phyloP scores from a whole-genome alignment of 805 yeast species.

The Yamadazyma akitaensis region DNA sequence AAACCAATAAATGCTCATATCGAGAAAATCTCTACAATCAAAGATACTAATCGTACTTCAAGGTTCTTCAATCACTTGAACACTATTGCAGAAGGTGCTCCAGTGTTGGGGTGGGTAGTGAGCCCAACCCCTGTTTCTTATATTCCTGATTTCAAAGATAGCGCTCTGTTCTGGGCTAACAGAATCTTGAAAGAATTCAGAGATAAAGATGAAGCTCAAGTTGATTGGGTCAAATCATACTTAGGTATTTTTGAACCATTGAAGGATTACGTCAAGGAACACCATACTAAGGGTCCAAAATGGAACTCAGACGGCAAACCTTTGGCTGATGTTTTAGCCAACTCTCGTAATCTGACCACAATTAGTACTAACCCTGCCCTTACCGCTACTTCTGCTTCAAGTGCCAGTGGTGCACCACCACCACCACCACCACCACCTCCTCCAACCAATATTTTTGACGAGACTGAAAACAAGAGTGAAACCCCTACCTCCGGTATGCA shows the following conservation, averaged over 20 bases:
- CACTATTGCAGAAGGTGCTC: constrained; percentile 84
- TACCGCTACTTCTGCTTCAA: constrained; percentile 57
- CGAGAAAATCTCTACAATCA: constrained; percentile 54
- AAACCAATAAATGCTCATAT: constrained; percentile 66
- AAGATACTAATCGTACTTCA: constrained; percentile 73
- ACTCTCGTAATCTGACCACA: constrained; percentile 11
- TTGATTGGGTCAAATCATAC: constrained; percentile 77
- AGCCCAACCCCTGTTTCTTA: constrained; percentile 70
- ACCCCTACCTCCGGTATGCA: constrained; percentile 52
- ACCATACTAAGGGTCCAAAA: constrained; percentile 78
- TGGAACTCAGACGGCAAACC: constrained; percentile 66
- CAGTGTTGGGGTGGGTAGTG: constrained; percentile 89
- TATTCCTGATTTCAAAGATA: constrained; percentile 81
- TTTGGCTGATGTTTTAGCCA: constrained; percentile 48
- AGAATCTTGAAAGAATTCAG: constrained; percentile 81
- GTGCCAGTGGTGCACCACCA: constrained; percentile 59
- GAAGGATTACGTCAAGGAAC: constrained; percentile 68
- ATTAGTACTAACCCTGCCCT: constrained; percentile 55
- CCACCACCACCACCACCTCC: constrained; percentile 94
- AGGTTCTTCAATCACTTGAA: constrained; percentile 67
- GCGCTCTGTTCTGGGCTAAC: constrained; percentile 93
- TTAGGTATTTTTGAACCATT: constrained; percentile 64
- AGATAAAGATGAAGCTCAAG: constrained; percentile 64
- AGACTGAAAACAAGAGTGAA: constrained; percentile 11
- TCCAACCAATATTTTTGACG: constrained; percentile 56